phyloP scores from a whole-genome alignment of 139 green algal species.

The Chlorella sp. region DNA sequence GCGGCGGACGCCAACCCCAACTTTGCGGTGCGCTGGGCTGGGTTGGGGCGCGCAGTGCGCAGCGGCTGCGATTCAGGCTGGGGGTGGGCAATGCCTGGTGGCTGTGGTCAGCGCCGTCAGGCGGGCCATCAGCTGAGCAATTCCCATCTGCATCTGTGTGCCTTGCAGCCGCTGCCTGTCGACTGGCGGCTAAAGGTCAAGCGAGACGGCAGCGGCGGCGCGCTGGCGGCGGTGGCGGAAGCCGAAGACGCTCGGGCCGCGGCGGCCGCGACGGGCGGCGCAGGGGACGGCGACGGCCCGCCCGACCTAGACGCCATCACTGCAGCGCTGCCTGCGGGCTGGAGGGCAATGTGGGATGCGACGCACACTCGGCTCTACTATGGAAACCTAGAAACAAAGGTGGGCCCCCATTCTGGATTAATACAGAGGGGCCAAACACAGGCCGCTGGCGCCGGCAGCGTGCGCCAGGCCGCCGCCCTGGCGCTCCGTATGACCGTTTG shows the following conservation, averaged over 20 bases:
- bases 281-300: constrained; percentile 7
- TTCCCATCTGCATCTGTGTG: background rate
- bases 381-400: constrained; percentile 69
- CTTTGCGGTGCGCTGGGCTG: constrained; percentile 51
- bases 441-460: no score
- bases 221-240: background rate
- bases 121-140: background rate
- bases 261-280: background rate
- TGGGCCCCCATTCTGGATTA: no score
- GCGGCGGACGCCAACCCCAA: constrained; percentile 65
- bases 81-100: background rate
- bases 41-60: background rate
- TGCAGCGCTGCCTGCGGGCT: constrained; percentile 57
- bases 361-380: constrained; percentile 62
- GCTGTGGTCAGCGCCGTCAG: background rate
- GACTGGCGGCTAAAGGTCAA: constrained; percentile 53
- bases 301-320: constrained; percentile 66
- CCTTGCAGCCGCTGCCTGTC: constrained; percentile 44
- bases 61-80: background rate
- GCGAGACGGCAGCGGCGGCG: background rate
- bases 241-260: background rate
- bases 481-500: no score
- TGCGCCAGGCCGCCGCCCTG: no score
- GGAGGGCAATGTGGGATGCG: constrained; percentile 71
- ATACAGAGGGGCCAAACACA: no score